These are phyloP conservation scores for Phytophthora pluvialis DNA, from an alignment of 352 stramenopile species.

Conservation along the genomic window DNA sequence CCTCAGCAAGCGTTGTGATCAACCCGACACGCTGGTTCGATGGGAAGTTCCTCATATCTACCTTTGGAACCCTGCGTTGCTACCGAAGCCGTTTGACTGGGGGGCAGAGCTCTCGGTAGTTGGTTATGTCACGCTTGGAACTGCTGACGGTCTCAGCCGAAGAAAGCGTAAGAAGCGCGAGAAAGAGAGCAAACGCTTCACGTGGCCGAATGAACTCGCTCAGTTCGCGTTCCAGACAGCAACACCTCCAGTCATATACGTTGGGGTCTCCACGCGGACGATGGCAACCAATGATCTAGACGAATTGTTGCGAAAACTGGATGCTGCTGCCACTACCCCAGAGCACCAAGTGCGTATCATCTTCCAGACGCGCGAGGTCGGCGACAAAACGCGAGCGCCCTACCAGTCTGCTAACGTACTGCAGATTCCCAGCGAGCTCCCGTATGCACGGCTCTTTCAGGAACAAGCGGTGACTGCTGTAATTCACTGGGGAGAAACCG, in stretches of 20 bases:
- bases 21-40: constrained; percentile 31
- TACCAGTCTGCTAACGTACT: constrained; percentile 34
- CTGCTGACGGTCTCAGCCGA: constrained; percentile 22
- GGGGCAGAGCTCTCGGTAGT: constrained; percentile 43
- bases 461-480: constrained; percentile 68
- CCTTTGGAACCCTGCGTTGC: constrained; percentile 45
- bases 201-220: constrained; percentile 10
- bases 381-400: constrained; percentile 8
- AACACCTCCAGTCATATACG: constrained; percentile 45
- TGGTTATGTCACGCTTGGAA: constrained; percentile 39
- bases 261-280: constrained; percentile 43
- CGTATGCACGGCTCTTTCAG: constrained; percentile 83
- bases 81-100: constrained; percentile 55
- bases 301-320: constrained; percentile 46
- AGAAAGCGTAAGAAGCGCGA: constrained; percentile 21
- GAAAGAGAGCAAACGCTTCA: constrained; percentile 30
- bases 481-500: constrained; percentile 72
- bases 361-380: constrained; percentile 51
- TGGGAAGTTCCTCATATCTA: constrained; percentile 62
- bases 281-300: constrained; percentile 39
- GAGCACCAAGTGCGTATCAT: constrained; percentile 45
- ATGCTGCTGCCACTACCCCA: constrained; percentile 25
- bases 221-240: constrained; percentile 33
- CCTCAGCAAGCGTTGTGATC: constrained; percentile 35
- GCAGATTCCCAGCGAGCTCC: constrained; percentile 35